Evolutionary conservation across 2,329 filamentous ascomycete genomes (phyloP).

Genomic region (Hypoxylon sp.): DNA sequence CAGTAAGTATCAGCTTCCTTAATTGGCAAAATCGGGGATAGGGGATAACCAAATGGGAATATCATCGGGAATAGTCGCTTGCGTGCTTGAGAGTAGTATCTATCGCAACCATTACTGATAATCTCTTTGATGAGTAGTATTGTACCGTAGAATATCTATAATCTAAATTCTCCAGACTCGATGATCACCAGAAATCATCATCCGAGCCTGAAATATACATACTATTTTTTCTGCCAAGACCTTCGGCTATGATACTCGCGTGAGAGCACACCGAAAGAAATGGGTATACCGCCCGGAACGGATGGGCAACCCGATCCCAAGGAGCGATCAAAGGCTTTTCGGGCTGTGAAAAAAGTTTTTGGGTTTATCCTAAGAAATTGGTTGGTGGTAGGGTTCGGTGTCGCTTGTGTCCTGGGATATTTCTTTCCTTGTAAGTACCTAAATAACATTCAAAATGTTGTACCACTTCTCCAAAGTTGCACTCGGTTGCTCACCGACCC

Average conservation of each 20-base stretch:
- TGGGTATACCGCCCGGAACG: constrained; percentile 7
- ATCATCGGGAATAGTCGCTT: constrained; percentile 22
- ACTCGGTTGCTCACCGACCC: constrained; percentile 19
- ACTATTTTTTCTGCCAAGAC: constrained; percentile 5
- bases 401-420: constrained; percentile 45
- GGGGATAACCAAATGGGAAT: constrained; percentile 24
- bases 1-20: constrained; percentile 17
- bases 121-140: constrained; percentile 1
- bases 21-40: constrained; percentile 30
- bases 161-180: constrained; percentile 1
- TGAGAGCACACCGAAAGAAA: constrained; percentile 2
- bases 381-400: constrained; percentile 45
- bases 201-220: background rate
- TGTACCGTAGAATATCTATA: constrained; percentile 5
- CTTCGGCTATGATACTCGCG: constrained; percentile 2
- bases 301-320: constrained; percentile 9
- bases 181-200: constrained; percentile 4
- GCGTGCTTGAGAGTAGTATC: constrained; percentile 17
- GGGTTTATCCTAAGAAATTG: constrained; percentile 44
- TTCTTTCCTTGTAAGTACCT: constrained; percentile 55
- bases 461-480: constrained; percentile 1
- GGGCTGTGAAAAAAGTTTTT: constrained; percentile 27
- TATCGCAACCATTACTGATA: constrained; percentile 15
- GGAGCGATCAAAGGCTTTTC: background rate
- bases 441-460: no score